phyloP scores from a whole-genome alignment of 163 green algal species.

The Smithsoniella earleae region DNA sequence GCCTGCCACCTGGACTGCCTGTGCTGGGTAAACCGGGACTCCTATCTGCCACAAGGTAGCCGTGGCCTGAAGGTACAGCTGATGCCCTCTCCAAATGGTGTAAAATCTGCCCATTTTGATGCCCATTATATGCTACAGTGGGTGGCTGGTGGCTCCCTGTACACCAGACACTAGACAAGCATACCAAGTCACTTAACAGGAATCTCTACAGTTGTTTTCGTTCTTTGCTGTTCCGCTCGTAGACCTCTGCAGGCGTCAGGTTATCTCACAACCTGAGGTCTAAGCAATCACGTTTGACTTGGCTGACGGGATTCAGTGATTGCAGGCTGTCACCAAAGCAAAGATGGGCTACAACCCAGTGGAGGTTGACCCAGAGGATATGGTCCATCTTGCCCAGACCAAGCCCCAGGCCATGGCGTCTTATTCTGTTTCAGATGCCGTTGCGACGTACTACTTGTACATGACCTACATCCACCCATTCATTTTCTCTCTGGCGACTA shows the following conservation, averaged over 20 bases:
- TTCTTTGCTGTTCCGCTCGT: too few relatives aligned
- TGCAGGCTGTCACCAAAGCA: conserved; percentile 87
- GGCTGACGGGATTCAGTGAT: too few relatives aligned
- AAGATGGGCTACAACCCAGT: conserved; percentile 96
- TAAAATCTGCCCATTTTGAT: too few relatives aligned
- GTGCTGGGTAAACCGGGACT: conserved; percentile 96
- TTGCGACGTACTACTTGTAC: conserved; percentile 98
- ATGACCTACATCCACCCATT: conserved; percentile 99
- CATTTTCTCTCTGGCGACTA: conserved; percentile 95
- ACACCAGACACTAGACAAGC: too few relatives aligned
- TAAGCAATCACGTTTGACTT: too few relatives aligned
- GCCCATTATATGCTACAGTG: too few relatives aligned
- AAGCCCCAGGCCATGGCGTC: conserved; percentile 86
- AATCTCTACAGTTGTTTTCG: too few relatives aligned
- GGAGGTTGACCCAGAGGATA: conserved; percentile 95
- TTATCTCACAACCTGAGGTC: too few relatives aligned
- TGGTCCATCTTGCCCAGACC: conserved; percentile 84
- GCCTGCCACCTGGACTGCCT: conserved; percentile 94
- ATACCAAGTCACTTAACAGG: too few relatives aligned
- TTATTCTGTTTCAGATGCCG: conserved; percentile 96
- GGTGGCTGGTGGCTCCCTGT: too few relatives aligned
- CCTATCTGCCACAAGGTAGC: conserved; percentile 89
- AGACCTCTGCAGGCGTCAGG: too few relatives aligned
- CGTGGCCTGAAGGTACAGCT: conserved; percentile 82
- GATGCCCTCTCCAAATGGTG: neutral